Evolutionary conservation across 2,329 filamentous ascomycete species (phyloP), one percentile per base, ranked within the genome.

Genomic region (Pseudohalonectria lignicola): DNA sequence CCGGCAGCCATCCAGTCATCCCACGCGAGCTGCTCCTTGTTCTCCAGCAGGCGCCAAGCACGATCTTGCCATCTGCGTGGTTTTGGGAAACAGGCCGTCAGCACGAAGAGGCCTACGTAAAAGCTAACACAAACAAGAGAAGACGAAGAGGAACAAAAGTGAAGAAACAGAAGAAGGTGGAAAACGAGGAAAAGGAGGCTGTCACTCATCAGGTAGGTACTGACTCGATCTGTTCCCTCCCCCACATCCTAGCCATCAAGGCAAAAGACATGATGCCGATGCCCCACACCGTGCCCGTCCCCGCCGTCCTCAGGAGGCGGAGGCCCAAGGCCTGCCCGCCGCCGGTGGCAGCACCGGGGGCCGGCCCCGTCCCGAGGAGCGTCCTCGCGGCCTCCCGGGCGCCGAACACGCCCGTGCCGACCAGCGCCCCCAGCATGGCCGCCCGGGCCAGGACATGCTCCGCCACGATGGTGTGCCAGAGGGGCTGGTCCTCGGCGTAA

Each of bases 401-500:
- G 23, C 23, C 23, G 23, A 26, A 26, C 8, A 26, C 7, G 23
- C 23, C 23, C 8, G 23, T 8, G 23, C 23, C 23, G 8, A 26
- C 12, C 23, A 26, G 8, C 8, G 23, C 23, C 8, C 23, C 23
- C 8, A 26, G 7, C 8, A 12, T 26, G 23, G 23, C 23, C 8
- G 62, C 68, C 29, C 76, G 70, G 34, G 68, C 69, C 34, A 76
- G 60, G 45, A 78, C 70, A 56, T 83, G 77, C 0, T 66, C 61
- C 40, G 65, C 65, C 43, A 82, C 71, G 47, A 82, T 74, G 4
- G 66, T 61, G 43, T 59, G 60, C 7, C 66, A 49, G 42, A 67
- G 58, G 23, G 68, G 67, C 46, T 82, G 78, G 52, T 82, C 77
- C 58, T 82, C 77, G 21, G 75, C 74, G 53, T 76, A 76, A 36